Evolutionary conservation across 176 grass and related monocot species (phyloP).

Genomic region (Pharus latifolius): DNA sequence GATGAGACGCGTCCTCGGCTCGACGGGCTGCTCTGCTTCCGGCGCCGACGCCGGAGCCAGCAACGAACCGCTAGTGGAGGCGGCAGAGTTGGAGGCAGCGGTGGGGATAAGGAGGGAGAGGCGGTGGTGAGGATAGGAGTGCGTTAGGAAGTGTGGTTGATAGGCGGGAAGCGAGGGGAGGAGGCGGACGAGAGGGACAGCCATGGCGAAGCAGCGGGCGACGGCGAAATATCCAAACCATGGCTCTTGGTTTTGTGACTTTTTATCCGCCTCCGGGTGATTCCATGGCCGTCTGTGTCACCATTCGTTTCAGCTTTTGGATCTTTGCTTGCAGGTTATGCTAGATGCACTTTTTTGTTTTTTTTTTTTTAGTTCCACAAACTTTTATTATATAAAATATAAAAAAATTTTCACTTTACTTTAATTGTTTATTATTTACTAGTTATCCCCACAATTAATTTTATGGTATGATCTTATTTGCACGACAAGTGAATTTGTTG

Average conservation of each 20-base stretch:
- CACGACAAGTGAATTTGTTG: too few relatives aligned
- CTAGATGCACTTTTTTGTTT: too few relatives aligned
- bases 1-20: constrained; percentile 48
- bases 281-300: background rate
- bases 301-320: background rate
- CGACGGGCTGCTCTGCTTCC: constrained; percentile 17
- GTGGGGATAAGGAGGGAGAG: constrained; percentile 3
- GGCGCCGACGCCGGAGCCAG: constrained; percentile 4
- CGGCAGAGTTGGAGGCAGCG: background rate
- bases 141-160: constrained; percentile 7
- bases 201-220: constrained; percentile 30
- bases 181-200: constrained; percentile 32
- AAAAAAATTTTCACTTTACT: too few relatives aligned
- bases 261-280: constrained; percentile 20
- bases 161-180: constrained; percentile 14
- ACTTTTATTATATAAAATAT: too few relatives aligned
- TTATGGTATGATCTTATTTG: too few relatives aligned
- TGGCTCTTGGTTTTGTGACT: background rate
- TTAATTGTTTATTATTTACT: too few relatives aligned
- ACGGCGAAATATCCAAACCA: background rate
- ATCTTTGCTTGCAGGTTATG: too few relatives aligned
- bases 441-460: too few relatives aligned
- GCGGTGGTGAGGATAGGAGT: background rate
- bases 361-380: too few relatives aligned
- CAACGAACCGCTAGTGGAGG: background rate